Evolutionary conservation across 129 eudicot species (phyloP), one percentile per base, ranked within the genome.

Genomic region (Sambucus nigra): DNA sequence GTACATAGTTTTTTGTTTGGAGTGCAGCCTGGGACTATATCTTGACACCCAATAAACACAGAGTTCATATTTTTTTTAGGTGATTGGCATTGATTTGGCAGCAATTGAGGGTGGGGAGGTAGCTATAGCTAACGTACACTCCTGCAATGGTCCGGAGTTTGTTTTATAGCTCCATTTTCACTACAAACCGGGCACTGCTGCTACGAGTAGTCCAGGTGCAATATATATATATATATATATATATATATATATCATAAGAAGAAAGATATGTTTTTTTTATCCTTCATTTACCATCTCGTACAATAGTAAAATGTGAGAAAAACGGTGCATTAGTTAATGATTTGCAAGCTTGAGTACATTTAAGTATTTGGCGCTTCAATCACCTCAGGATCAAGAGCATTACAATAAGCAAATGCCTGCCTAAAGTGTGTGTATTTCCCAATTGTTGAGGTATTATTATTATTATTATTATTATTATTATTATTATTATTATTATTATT

Each of bases 81-180:
- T 88, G 57, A 88, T 83, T 75, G 97, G 74, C 23, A 65, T 46
- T 8, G 74, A 80, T 50, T 76, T 88, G 42, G 82, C 84, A 1
- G 97, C 73, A 70, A 59, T 80, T 47, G 64, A 61, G 4, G 84
- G 87, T 5, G 94, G 97, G 7, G 97, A 83, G 70, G 87, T 88
- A 10, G 97, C 91, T 15, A 52, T 41, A 20, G 77, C 87, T 27
- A 80, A 83, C 73, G 21, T 83, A 40, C 68, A 72, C 48, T 77
- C 97, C 16, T 77, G 94, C 76, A 75, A 80, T 70, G 94, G 97
- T 67, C 84, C 82, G n/a, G 76, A 80, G 22, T 88, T 88, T 51
- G 64, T 79, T 15, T 56, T 83, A 51, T 77, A 80, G 49, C 64
- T 88, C 57, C 17, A 24, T n/a, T n/a, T n/a, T n/a, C n/a, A n/a